These are phyloP conservation scores for Tolypocladium pustulatum DNA, from an alignment of 2,329 filamentous ascomycete genomes.

Conservation along the genomic window DNA sequence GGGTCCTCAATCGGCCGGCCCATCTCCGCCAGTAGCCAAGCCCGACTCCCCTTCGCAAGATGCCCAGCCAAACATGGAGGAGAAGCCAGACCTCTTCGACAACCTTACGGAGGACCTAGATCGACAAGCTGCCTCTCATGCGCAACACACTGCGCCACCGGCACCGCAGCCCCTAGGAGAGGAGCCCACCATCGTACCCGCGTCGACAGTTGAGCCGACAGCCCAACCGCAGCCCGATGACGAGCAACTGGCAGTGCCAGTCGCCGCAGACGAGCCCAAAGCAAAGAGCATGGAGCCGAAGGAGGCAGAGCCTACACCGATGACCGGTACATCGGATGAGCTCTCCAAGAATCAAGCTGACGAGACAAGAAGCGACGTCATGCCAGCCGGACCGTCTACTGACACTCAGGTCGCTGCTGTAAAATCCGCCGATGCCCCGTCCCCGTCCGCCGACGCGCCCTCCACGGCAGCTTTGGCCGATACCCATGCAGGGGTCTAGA, in stretches of 20 bases:
- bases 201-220: slow-evolving; percentile 4
- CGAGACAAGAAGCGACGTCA: neutral
- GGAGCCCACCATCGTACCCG: slow-evolving; percentile 4
- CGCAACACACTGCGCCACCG: neutral
- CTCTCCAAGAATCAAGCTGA: neutral
- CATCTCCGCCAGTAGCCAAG: slow-evolving; percentile 7
- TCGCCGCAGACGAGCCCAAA: neutral
- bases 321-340: neutral
- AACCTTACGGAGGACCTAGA: slow-evolving; percentile 35
- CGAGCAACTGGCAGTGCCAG: neutral
- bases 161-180: neutral
- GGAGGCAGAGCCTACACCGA: neutral
- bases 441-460: neutral
- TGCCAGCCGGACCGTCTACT: neutral
- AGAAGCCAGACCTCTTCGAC: slow-evolving; percentile 32
- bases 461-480: neutral
- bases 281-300: neutral
- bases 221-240: neutral
- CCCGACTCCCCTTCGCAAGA: slow-evolving; percentile 8
- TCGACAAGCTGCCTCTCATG: slow-evolving; percentile 18
- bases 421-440: neutral
- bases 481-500: neutral
- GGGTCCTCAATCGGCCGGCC: slow-evolving; percentile 3
- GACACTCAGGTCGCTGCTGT: neutral
- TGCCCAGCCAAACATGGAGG: slow-evolving; percentile 14